Base-by-base conservation (phyloP, 805 yeast species). In the Candida verbasci region DNA sequence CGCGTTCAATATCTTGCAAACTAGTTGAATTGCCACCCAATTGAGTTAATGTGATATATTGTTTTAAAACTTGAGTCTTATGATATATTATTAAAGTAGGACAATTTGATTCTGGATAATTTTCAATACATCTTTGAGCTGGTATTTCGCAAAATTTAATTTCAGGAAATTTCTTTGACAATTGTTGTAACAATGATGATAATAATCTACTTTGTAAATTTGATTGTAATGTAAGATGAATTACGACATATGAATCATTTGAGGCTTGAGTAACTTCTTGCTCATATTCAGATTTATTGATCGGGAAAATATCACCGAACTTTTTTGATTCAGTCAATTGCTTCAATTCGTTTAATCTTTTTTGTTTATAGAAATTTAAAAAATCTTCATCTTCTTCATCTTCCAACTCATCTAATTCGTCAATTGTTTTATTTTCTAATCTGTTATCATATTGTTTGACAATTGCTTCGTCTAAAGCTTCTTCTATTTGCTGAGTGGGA, bases 311-410 rank as follows among this genome's bases (percentile, higher is more conserved):
- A 14, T 72, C 60, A 6, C 98, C 97, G 56, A 74, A 91, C 52
- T 65, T 72, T 48, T 73, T 72, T 36, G 77, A 67, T 23, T 74
- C 64, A 29, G 74, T 76, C 49, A 85, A 56, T 46, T 74, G 70
- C 46, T 76, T 68, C 43, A 93, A 60, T 55, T 91, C 94, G n/a
- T 70, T 73, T 55, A 91, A 63, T 44, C 97, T 70, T 54, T 85
- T 82, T 44, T 72, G 74, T 46, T 87, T 81, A 58, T 93, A 93
- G 44, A 67, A 64, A 42, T 84, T 79, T 41, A 93, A 62, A 49
- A 91, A 91, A 7, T 86, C 97, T 47, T 88, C 97, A 47, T 86
- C 94, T 51, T 91, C 97, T 28, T 87, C 95, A 48, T 82, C 96
- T 56, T 91, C 97, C 29, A 89, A 60, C 42, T 73, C 96, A 38